Conservation (phyloP, 2,329 filamentous ascomycete species). For the Colletotrichum sp. region DNA sequence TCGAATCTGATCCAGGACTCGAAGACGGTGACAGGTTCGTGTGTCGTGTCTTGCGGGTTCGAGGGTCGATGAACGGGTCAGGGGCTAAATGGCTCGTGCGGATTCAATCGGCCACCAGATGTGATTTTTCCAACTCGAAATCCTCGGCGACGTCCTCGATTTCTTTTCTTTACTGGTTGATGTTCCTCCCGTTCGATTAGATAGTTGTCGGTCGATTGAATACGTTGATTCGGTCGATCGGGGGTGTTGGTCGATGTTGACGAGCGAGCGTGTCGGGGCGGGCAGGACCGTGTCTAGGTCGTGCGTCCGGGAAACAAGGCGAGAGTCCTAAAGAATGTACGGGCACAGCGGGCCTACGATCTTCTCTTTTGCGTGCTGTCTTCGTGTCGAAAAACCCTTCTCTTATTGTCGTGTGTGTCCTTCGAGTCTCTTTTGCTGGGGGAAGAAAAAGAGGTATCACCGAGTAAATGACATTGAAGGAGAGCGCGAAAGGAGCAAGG, state of each 20-base stretch:
- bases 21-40: background rate
- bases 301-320: conserved; percentile 13
- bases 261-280: conserved; percentile 16
- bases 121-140: background rate
- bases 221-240: background rate
- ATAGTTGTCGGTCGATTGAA: background rate
- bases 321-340: conserved; percentile 17
- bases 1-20: conserved; percentile 2
- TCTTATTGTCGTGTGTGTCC: background rate
- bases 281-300: background rate
- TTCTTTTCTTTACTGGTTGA: background rate
- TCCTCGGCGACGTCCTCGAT: background rate
- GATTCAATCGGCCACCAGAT: background rate
- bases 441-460: conserved; percentile 18
- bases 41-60: background rate
- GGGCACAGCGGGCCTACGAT: conserved; percentile 7
- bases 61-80: background rate
- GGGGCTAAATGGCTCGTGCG: background rate
- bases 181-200: background rate
- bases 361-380: background rate
- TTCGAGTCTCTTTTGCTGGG: background rate
- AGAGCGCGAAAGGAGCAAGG: conserved; percentile 11
- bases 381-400: background rate
- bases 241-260: background rate
- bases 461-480: conserved; percentile 16